Evolutionary conservation across 2,329 filamentous ascomycete species (phyloP).

Genomic region (Nigrograna mackinnonii): DNA sequence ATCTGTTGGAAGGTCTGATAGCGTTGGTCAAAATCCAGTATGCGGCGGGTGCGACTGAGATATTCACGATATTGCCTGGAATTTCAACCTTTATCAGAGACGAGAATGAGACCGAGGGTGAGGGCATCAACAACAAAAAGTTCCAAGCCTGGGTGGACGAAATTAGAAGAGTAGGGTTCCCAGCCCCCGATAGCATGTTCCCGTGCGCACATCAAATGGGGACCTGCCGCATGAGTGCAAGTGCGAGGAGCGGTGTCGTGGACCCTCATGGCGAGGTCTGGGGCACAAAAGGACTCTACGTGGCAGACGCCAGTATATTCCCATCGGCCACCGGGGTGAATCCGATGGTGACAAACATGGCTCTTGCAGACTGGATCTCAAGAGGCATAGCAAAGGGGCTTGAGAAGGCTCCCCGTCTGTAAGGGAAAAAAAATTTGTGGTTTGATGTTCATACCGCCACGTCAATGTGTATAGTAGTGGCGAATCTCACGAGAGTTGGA

Average conservation of each 20-base stretch:
- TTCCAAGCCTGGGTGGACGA: conserved; percentile 66
- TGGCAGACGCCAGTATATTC: conserved; percentile 76
- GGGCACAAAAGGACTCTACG: conserved; percentile 67
- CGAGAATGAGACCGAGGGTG: conserved; percentile 13
- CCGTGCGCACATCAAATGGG: conserved; percentile 83
- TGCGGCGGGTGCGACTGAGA: conserved; percentile 78
- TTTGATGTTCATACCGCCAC: too few species aligned
- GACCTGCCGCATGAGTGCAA: conserved; percentile 70
- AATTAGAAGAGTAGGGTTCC: conserved; percentile 54
- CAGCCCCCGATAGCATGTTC: conserved; percentile 57
- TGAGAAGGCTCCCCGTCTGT: too few species aligned
- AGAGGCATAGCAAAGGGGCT: conserved; percentile 29
- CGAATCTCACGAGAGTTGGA: too few species aligned
- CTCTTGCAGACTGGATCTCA: conserved; percentile 41
- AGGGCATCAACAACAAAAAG: conserved; percentile 59
- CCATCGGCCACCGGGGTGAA: conserved; percentile 79
- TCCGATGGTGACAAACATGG: conserved; percentile 79
- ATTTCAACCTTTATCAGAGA: conserved; percentile 65
- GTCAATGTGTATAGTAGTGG: too few species aligned
- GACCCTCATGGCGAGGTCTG: conserved; percentile 57
- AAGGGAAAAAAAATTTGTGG: too few species aligned
- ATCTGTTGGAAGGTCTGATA: conserved; percentile 72
- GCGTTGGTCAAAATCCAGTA: conserved; percentile 77
- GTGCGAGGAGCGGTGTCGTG: conserved; percentile 46
- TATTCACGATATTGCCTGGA: conserved; percentile 67